Base-by-base conservation (phyloP, 768 basidiomycete genomes). In the Lactifluus rugatus region DNA sequence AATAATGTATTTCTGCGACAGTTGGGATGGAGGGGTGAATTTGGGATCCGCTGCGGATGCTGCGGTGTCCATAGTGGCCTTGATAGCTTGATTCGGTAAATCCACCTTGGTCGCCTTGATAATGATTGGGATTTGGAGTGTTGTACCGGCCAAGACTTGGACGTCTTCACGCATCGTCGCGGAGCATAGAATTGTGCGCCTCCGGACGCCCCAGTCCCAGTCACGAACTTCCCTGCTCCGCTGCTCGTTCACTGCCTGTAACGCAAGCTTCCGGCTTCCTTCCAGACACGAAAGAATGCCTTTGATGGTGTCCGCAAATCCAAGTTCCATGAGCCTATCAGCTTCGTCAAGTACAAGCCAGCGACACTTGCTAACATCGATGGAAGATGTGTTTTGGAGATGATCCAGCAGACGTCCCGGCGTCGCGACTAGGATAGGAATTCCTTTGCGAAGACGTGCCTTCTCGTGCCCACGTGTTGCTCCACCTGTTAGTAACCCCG, bases 301-400 rank as follows among this genome's bases (percentile, higher is more conserved):
- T 56, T 80, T 82, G 66, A 99, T 88, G 0, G 93, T 91, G 67
- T 98, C 93, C 70, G 96, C 94, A 62, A 99, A 99, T 0, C 96
- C 96, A 44, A 98, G 82, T 62, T 98, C 94, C 94, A 98, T 98
- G 51, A 99, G 74, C 42, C 93, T 79, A 72, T 99, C 96, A 6
- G 95, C 94, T 74, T 99, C 96, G 68, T 99, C 96, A 25, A 98
- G 81, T 9, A 99, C 85, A 31, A 99, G 78, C 93, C 95, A 99
- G 48, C 90, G 82, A 69, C 90, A 91, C 73, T 94, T 95, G 52
- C 87, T 93, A 55, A 94, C 81, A 59, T 93, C 85, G 72, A 99
- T 92, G 0, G 91, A 86, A 0, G 89, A 81, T 0, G 96, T 98
- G 66, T 95, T 94, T 70, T 98, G 93, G 39, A 99, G 78, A 68